Percentiles rank a stretch among this genome's conserved stretches.
phyloP scores from a whole-genome alignment of 129 eudicot genomes.

The Artemisia tridentata region DNA sequence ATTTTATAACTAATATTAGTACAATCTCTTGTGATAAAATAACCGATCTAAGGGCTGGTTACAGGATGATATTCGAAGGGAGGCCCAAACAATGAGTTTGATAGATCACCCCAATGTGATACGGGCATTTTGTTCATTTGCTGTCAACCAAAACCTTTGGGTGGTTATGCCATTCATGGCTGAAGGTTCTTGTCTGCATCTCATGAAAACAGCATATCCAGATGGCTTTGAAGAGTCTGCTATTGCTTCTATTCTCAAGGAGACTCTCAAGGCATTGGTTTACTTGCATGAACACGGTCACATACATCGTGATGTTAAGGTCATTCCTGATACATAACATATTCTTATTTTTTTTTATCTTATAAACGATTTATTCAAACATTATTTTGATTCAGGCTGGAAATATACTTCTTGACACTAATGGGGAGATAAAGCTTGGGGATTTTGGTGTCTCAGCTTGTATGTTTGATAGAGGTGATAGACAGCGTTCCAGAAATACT shows the following conservation, averaged over 20 bases:
- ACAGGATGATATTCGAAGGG: constrained; percentile 99
- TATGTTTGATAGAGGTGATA: constrained; percentile 97
- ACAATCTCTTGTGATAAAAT: background rate
- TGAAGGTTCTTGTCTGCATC: constrained; percentile 97
- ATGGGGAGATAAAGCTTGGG: constrained; percentile 90
- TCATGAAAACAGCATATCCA: constrained; percentile 91
- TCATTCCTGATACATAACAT: constrained; percentile 13
- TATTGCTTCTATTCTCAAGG: constrained; percentile 76
- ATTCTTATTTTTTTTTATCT: background rate
- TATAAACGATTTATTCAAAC: constrained; percentile 1
- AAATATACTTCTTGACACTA: constrained; percentile 84
- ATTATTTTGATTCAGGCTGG: constrained; percentile 72
- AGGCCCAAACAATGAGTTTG: constrained; percentile 90
- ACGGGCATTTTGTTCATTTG: constrained; percentile 86
- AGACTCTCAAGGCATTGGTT: constrained; percentile 92
- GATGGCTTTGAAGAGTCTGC: constrained; percentile 96
- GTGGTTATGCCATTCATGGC: constrained; percentile 99
- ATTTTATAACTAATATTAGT: too few relatives aligned
- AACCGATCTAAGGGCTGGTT: constrained; percentile 27
- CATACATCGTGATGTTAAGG: constrained; percentile 99
- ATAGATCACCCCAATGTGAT: constrained; percentile 94
- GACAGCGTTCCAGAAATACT: constrained; percentile 95
- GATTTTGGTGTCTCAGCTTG: constrained; percentile 99
- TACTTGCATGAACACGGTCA: constrained; percentile 93
- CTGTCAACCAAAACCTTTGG: constrained; percentile 87